Evolutionary conservation across 2,329 filamentous ascomycete genomes (phyloP).

Genomic region (Amauroascus niger): DNA sequence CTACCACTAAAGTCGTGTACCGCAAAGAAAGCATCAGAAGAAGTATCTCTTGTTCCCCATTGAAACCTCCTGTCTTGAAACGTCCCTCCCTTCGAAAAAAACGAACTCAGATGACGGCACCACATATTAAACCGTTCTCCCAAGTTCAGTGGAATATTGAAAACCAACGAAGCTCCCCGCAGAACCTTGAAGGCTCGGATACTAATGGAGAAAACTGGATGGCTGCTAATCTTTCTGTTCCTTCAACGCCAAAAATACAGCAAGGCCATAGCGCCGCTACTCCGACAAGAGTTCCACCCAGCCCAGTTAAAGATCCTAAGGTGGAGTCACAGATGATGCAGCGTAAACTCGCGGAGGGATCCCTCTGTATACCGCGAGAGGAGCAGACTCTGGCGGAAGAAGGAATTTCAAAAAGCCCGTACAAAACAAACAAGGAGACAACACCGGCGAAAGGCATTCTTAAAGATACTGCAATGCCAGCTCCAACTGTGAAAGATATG

Average conservation of each 20-base stretch:
- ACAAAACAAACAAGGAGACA: neutral
- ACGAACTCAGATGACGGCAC: neutral
- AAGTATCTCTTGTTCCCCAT: conserved; percentile 10
- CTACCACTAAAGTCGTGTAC: conserved; percentile 15
- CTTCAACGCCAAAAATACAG: conserved; percentile 3
- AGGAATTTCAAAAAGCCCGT: neutral
- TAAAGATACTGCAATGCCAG: conserved; percentile 10
- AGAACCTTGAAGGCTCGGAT: neutral
- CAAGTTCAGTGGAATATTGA: conserved; percentile 22
- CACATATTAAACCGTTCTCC: conserved; percentile 28
- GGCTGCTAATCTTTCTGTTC: neutral
- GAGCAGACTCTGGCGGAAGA: neutral
- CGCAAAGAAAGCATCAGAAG: conserved; percentile 13
- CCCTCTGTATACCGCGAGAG: neutral
- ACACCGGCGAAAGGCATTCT: conserved; percentile 14
- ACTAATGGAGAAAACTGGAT: neutral
- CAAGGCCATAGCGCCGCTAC: neutral
- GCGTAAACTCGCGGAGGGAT: neutral
- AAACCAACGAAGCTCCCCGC: neutral
- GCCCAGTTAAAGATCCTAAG: neutral
- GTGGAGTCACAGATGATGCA: conserved; percentile 1
- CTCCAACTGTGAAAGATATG: neutral
- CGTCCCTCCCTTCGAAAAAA: neutral
- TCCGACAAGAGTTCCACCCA: neutral
- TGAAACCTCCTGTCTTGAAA: neutral